These are phyloP conservation scores for Kondoa malvinella DNA, from an alignment of 768 basidiomycete genomes.

Conservation along the genomic window DNA sequence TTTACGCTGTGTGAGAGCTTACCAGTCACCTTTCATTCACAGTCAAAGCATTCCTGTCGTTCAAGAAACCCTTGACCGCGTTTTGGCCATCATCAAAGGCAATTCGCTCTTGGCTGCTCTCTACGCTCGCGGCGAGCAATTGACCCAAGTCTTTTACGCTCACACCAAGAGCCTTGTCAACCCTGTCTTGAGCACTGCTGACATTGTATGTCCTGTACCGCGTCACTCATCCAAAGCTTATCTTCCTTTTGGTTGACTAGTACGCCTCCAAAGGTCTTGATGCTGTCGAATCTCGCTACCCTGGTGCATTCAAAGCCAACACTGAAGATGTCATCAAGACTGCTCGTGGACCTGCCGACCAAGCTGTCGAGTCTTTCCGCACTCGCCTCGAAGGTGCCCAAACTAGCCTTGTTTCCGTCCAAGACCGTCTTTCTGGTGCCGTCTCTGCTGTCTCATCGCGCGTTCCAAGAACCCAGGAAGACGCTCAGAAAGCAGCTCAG, in stretches of 20 bases:
- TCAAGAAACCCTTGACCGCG: background rate
- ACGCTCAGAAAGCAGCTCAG: background rate
- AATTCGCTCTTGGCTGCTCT: background rate
- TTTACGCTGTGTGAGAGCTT: background rate
- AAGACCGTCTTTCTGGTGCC: background rate
- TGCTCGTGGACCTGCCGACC: background rate
- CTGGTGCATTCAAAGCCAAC: background rate
- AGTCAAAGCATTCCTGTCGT: background rate
- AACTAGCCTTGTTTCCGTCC: background rate
- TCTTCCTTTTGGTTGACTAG: background rate
- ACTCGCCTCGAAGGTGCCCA: conserved; percentile 1
- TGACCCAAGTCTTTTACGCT: background rate
- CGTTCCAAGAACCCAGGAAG: background rate
- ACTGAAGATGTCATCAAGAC: background rate
- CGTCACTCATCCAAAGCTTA: background rate
- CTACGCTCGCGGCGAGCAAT: background rate
- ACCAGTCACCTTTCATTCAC: background rate
- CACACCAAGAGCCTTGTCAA: background rate
- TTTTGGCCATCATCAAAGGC: background rate
- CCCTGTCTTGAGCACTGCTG: background rate
- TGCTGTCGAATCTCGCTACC: background rate
- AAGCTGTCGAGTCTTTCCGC: background rate
- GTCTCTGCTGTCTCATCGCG: background rate
- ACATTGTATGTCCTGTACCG: background rate
- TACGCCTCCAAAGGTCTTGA: background rate